Evolutionary conservation across 495 filamentous ascomycete genomes (phyloP), one percentile per base, ranked within the genome.

Genomic region (Friedmanniomyces endolithicus): DNA sequence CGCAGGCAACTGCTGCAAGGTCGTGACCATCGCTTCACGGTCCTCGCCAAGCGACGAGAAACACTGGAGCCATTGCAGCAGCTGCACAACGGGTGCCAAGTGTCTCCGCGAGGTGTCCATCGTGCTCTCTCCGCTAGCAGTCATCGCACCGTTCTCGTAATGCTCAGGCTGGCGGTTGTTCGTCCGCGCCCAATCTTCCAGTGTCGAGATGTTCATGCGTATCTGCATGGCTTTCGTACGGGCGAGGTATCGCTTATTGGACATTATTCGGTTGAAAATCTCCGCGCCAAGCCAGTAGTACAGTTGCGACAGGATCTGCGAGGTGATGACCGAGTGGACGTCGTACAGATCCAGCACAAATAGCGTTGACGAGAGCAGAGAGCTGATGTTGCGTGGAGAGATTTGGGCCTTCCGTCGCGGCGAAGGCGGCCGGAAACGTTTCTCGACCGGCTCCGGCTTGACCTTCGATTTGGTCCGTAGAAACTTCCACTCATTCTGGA

Each of bases 171-270:
- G 81, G 16, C 94, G 81, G 63, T 95, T 97, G 69, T 97, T 99
- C 24, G 77, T 73, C 14, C 89, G 77, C 1, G 90, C 92, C 92
- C 92, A 99, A 65, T 99, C 92, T 68, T 99, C 92, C 41, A 99
- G 74, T 1, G 78, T 80, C 3, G 92, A 97, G 24, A 97, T 82
- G 66, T 99, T 99, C 87, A 99, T 95, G 57, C 92, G 87, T 56
- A 99, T 96, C 64, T 99, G 94, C 92, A 99, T 97, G 6, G 92
- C 92, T 67, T 99, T 99, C 14, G 92, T 99, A 29, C 92, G 82
- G 6, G 92, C 90, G 7, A 99, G 78, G 63, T 96, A 99, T 67
- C 89, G 87, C 53, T 87, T 84, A 57, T 89, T 95, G 14, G 85
- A 89, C 83, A 97, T 90, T 65, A 97, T 88, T 56, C 94, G 87